Percentiles rank a stretch among this genome's conserved stretches.
Evolutionary conservation across 2,329 filamentous ascomycete genomes (phyloP).

Genomic region (Aspergillus sp.): DNA sequence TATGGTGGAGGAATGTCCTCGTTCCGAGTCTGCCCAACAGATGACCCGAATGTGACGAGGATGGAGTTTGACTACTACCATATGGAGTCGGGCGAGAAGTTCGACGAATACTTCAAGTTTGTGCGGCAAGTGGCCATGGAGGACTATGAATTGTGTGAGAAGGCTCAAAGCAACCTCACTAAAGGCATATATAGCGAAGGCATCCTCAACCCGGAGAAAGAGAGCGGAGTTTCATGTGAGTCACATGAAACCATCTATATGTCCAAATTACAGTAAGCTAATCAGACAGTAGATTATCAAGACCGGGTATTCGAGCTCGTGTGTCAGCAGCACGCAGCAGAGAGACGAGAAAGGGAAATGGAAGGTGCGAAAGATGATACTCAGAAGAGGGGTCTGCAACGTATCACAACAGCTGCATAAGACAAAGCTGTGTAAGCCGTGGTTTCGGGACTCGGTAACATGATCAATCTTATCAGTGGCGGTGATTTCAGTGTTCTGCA

Average conservation of each 20-base stretch:
- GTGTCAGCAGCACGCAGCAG: slow-evolving; percentile 44
- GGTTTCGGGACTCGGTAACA: too few species aligned
- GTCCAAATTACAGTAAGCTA: not conserved
- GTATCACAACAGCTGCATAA: slow-evolving; percentile 7
- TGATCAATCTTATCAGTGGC: not conserved
- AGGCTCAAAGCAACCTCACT: slow-evolving; percentile 56
- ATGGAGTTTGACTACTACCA: slow-evolving; percentile 65
- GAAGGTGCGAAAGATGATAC: slow-evolving; percentile 11
- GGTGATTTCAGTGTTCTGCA: not conserved
- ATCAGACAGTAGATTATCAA: slow-evolving; percentile 44
- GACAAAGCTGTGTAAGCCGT: not conserved
- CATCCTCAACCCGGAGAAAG: slow-evolving; percentile 57
- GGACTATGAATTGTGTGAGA: slow-evolving; percentile 60
- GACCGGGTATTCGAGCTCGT: slow-evolving; percentile 50
- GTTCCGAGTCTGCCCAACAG: slow-evolving; percentile 57
- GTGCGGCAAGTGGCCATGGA: slow-evolving; percentile 59
- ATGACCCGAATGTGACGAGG: slow-evolving; percentile 51
- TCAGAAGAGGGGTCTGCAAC: not conserved
- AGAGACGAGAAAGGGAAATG: slow-evolving; percentile 25
- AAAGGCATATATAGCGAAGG: slow-evolving; percentile 58
- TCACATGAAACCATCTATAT: slow-evolving; percentile 1
- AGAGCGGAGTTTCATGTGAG: slow-evolving; percentile 57
- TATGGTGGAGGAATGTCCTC: slow-evolving; percentile 61
- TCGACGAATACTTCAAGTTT: slow-evolving; percentile 59
- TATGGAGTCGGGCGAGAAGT: slow-evolving; percentile 51